Base-by-base conservation (phyloP, 2,329 filamentous ascomycete species). In the Diaporthe citri region DNA sequence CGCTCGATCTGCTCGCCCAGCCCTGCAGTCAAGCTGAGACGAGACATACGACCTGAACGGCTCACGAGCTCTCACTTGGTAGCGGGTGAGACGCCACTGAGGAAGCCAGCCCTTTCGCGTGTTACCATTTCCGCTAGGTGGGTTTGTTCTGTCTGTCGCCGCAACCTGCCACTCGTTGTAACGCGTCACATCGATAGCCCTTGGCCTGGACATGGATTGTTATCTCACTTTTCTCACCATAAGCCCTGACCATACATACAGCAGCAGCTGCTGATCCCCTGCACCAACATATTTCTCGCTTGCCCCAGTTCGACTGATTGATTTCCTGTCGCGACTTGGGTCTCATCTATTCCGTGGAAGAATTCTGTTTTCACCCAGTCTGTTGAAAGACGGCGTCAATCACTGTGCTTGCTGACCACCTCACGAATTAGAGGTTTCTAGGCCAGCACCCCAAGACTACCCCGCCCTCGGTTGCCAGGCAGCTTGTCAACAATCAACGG, bases 391-490 rank as follows among this genome's bases (percentile, higher is more conserved):
- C 46, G 9, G 31, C n/a, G 15, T 67, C 62, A 39, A 17, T 15
- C 6, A 25, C 31, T 9, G 43, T 51, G 20, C 62, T 52, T n/a
- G 46, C 46, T 67, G 62, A 67, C 46, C 64, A 39, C 31, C 64
- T 52, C 64, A 10, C 22, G 13, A 22, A 17, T 36, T 13, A 67
- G 46, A 52, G 46, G 46, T 51, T 20, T 9, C 31, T 22, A 52
- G 34, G 15, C 34, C 8, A 31, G 48, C 46, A 28, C n/a, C 60
- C 60, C 41, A 64, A 64, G 60, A 22, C 64, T 69, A 55, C 64
- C 64, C 64, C 64, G 48, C 64, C 64, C 4, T 55, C 64, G 48
- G 48, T 69, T 69, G 64, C 64, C 34, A 69, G 64, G 48, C 48
- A 41, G 64, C 64, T 69, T 69, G 46, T 69, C 64, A 69, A 69